Percentiles rank a stretch among this genome's conserved stretches.
phyloP scores from a whole-genome alignment of 768 basidiomycete species.

The Auriculariales sp. region DNA sequence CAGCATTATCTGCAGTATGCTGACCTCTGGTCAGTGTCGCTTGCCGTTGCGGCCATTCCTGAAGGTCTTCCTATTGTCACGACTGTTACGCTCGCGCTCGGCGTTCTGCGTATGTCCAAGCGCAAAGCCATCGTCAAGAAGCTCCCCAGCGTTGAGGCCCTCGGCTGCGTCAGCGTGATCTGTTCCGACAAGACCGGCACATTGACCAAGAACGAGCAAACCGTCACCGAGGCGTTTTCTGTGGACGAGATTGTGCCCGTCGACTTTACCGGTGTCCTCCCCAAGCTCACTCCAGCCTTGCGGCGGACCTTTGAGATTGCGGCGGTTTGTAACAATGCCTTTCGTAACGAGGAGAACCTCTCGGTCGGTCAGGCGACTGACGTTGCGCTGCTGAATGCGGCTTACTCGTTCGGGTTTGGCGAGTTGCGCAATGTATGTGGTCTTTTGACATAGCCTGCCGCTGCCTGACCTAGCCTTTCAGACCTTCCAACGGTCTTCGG shows the following conservation, averaged over 20 bases:
- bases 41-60: conserved; percentile 96
- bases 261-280: conserved; percentile 33
- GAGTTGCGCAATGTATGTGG: conserved; percentile 57
- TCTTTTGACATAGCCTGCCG: not conserved
- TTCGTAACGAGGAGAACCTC: conserved; percentile 52
- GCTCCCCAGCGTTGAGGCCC: conserved; percentile 83
- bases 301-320: conserved; percentile 69
- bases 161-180: conserved; percentile 93
- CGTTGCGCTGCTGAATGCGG: conserved; percentile 75
- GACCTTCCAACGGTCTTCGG: conserved; percentile 58
- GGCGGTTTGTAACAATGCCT: conserved; percentile 81
- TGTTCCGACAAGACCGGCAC: conserved; percentile 98
- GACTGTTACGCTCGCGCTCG: conserved; percentile 89
- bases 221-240: conserved; percentile 74
- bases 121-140: conserved; percentile 96
- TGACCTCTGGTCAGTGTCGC: conserved; percentile 49
- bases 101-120: conserved; percentile 86
- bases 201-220: conserved; percentile 91
- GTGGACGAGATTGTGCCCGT: conserved; percentile 70
- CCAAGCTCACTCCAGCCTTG: conserved; percentile 47
- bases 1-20: not conserved
- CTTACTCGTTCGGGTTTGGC: conserved; percentile 46
- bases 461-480: conserved; percentile 12
- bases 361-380: conserved; percentile 87
- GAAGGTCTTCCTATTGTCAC: conserved; percentile 96